These are phyloP conservation scores for Lactarius akahatsu DNA, from an alignment of 768 basidiomycete species.

Conservation along the genomic window DNA sequence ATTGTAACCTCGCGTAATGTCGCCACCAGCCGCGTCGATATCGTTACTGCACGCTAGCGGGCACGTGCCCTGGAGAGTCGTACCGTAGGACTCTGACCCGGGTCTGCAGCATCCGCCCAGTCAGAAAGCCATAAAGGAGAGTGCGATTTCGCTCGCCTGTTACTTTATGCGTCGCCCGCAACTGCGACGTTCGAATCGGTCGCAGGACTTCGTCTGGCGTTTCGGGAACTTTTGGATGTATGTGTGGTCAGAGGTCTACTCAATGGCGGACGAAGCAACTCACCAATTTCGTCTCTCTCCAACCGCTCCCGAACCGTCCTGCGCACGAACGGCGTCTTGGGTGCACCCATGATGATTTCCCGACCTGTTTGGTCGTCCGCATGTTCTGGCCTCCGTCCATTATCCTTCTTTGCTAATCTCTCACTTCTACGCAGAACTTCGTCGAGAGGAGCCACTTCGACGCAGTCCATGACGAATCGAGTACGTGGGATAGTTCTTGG, in stretches of 20 bases:
- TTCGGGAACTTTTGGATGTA: conserved; percentile 13
- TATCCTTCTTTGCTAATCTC: not conserved
- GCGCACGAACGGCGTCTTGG: conserved; percentile 16
- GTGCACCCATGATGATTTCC: conserved; percentile 7
- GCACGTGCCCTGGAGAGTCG: not conserved
- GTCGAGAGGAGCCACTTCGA: conserved; percentile 14
- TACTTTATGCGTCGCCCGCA: not conserved
- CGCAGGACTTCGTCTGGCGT: conserved; percentile 17
- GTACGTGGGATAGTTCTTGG: not conserved
- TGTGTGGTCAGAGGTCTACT: not conserved
- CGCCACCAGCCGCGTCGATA: not conserved
- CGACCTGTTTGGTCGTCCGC: not conserved
- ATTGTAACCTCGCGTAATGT: not conserved
- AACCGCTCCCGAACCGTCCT: not conserved
- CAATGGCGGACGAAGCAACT: not conserved
- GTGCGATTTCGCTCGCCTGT: not conserved
- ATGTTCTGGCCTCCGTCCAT: not conserved
- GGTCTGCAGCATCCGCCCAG: not conserved
- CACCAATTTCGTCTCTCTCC: conserved; percentile 23
- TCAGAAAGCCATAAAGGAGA: not conserved
- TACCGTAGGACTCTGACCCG: conserved; percentile 1
- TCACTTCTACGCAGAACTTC: conserved; percentile 1
- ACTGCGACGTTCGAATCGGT: not conserved
- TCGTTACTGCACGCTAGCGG: not conserved
- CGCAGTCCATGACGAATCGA: conserved; percentile 20